A percentile compares a stretch with the other conserved stretches of the same genome.
phyloP scores from a whole-genome alignment of 2,329 filamentous ascomycete genomes.

The Boeremia lycopersici region DNA sequence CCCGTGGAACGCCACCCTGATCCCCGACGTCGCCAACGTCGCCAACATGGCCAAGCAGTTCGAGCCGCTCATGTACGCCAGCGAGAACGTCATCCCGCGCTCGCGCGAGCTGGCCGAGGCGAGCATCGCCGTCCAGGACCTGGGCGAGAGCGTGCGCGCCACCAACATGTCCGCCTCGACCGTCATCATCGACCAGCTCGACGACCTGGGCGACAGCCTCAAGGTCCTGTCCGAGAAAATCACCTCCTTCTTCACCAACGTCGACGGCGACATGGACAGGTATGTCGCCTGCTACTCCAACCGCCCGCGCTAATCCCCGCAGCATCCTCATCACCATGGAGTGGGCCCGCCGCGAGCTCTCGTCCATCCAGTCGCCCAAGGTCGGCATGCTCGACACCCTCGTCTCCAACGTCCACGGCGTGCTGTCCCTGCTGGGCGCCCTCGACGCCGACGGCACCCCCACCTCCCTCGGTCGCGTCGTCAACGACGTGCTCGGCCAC shows the following conservation, averaged over 20 bases:
- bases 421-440: constrained; percentile 67
- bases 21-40: constrained; percentile 88
- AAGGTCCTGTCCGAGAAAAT: constrained; percentile 85
- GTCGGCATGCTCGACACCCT: constrained; percentile 70
- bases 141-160: constrained; percentile 85
- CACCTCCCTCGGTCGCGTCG: constrained; percentile 70
- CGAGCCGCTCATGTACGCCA: constrained; percentile 93
- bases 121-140: constrained; percentile 90
- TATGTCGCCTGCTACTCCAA: constrained; percentile 52
- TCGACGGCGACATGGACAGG: constrained; percentile 91
- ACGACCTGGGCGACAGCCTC: constrained; percentile 83
- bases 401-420: constrained; percentile 82
- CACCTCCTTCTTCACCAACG: constrained; percentile 89
- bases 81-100: constrained; percentile 84
- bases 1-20: constrained; percentile 69
- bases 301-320: constrained; percentile 20
- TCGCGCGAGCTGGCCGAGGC: constrained; percentile 89
- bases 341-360: constrained; percentile 87
- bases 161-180: constrained; percentile 91
- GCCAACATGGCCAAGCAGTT: constrained; percentile 88
- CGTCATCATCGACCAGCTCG: constrained; percentile 83
- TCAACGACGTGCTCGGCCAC: constrained; percentile 77
- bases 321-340: constrained; percentile 94
- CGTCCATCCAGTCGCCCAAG: constrained; percentile 49
- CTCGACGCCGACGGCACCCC: constrained; percentile 55